phyloP scores from a whole-genome alignment of 257 asterid genomes.

The Cynanchum wilfordii region DNA sequence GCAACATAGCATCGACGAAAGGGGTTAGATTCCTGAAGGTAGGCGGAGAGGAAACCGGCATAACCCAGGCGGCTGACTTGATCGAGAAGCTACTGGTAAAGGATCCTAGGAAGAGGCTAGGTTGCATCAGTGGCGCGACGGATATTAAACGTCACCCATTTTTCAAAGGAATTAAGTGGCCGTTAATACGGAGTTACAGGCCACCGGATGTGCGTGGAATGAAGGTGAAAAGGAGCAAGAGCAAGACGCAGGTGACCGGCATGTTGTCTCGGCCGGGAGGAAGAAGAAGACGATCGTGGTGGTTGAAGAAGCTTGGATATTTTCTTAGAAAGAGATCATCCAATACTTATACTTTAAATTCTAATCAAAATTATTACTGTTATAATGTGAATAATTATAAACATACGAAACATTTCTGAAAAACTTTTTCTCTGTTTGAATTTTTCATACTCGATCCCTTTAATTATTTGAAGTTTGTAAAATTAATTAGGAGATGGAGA shows the following conservation, averaged over 20 bases:
- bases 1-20: slow-evolving; percentile 70
- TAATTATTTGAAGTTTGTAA: slow-evolving; percentile 12
- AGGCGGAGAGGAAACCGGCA: slow-evolving; percentile 35
- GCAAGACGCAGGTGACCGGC: slow-evolving; percentile 36
- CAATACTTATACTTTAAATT: slow-evolving; percentile 31
- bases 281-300: slow-evolving; percentile 51
- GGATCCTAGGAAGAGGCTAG: slow-evolving; percentile 73
- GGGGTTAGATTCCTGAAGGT: slow-evolving; percentile 49
- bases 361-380: slow-evolving; percentile 61
- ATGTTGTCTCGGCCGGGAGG: slow-evolving; percentile 29
- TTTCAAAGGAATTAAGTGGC: slow-evolving; percentile 84
- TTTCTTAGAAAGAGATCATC: slow-evolving; percentile 52
- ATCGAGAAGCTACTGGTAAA: slow-evolving; percentile 67
- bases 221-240: slow-evolving; percentile 51
- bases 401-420: slow-evolving; percentile 32
- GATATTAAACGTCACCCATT: slow-evolving; percentile 92
- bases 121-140: slow-evolving; percentile 82
- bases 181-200: slow-evolving; percentile 67
- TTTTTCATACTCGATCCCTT: neutral
- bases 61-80: slow-evolving; percentile 57
- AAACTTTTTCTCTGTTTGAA: neutral
- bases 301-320: slow-evolving; percentile 58
- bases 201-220: slow-evolving; percentile 85
- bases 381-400: slow-evolving; percentile 29
- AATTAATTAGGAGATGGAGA: slow-evolving; percentile 14